Percentiles rank a stretch among this genome's conserved stretches.
These are phyloP conservation scores for Penicillium sclerotigenum DNA, from an alignment of 2,329 filamentous ascomycete species.

Conservation along the genomic window DNA sequence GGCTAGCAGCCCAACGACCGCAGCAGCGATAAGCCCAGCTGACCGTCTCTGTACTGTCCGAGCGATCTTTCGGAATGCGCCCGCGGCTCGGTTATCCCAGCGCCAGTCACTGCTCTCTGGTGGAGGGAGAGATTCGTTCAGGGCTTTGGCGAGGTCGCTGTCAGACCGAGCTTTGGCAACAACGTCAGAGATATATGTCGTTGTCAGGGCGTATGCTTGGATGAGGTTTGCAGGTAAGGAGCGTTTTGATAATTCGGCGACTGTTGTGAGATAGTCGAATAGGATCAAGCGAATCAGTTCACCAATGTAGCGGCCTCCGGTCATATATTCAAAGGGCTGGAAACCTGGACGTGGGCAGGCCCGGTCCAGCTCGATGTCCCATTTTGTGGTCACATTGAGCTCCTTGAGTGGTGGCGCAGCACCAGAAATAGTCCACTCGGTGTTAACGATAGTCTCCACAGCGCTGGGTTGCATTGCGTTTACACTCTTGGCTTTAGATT, in stretches of 20 bases:
- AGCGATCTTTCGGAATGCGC: constrained; percentile 63
- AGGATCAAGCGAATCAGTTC: constrained; percentile 71
- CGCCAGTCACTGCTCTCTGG: constrained; percentile 49
- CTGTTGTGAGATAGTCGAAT: constrained; percentile 58
- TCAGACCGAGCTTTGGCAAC: constrained; percentile 54
- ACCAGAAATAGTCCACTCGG: constrained; percentile 79
- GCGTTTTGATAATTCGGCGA: constrained; percentile 39
- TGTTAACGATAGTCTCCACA: constrained; percentile 72
- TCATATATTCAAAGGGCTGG: constrained; percentile 83
- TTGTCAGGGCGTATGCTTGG: constrained; percentile 63
- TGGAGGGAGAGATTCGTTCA: constrained; percentile 54
- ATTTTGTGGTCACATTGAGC: constrained; percentile 60
- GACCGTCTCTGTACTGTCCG: constrained; percentile 69
- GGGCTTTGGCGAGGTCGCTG: constrained; percentile 47
- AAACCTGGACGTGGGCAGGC: constrained; percentile 70
- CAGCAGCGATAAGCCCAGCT: constrained; percentile 70
- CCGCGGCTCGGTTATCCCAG: constrained; percentile 62
- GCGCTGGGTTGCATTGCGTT: constrained; percentile 50
- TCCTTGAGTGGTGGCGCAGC: constrained; percentile 65
- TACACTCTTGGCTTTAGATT: constrained; percentile 57
- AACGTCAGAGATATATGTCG: constrained; percentile 69
- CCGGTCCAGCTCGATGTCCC: constrained; percentile 66
- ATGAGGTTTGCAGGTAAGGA: constrained; percentile 55
- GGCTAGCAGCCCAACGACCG: constrained; percentile 66
- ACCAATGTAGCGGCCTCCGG: constrained; percentile 71